Evolutionary conservation across 306 rosid genomes (phyloP).

Genomic region (Quercus bicolor): DNA sequence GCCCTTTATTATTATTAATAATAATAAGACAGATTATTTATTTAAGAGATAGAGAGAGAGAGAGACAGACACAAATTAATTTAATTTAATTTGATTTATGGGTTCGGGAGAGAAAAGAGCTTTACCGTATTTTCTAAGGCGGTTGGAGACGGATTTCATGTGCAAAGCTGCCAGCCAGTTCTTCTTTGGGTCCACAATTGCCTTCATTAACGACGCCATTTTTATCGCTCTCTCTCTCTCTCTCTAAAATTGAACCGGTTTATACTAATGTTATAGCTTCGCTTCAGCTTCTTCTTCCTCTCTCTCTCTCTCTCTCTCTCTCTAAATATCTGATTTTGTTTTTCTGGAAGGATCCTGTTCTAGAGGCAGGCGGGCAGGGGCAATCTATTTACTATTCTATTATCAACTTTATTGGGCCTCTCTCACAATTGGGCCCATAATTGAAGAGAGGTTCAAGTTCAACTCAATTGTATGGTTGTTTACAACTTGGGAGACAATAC

Average conservation of each 20-base stretch:
- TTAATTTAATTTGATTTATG: constrained; percentile 25
- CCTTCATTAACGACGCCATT: constrained; percentile 68
- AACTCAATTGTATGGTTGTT: too few species aligned
- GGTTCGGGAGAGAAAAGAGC: constrained; percentile 2
- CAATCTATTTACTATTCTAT: too few species aligned
- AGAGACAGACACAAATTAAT: background rate
- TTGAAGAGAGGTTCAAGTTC: background rate
- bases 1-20: constrained; percentile 35
- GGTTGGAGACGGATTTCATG: constrained; percentile 71
- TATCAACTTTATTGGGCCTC: background rate
- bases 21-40: too few species aligned
- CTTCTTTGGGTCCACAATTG: constrained; percentile 70
- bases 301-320: too few species aligned
- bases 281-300: too few species aligned
- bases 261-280: too few species aligned
- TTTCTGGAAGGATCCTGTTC: background rate
- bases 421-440: background rate
- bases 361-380: too few species aligned
- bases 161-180: constrained; percentile 80
- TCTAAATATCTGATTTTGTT: background rate
- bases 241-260: too few species aligned
- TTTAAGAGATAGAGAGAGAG: background rate
- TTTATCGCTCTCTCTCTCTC: background rate
- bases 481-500: background rate
- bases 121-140: constrained; percentile 78